Conservation (phyloP, 345 rosid species). For the Salix caprea region DNA sequence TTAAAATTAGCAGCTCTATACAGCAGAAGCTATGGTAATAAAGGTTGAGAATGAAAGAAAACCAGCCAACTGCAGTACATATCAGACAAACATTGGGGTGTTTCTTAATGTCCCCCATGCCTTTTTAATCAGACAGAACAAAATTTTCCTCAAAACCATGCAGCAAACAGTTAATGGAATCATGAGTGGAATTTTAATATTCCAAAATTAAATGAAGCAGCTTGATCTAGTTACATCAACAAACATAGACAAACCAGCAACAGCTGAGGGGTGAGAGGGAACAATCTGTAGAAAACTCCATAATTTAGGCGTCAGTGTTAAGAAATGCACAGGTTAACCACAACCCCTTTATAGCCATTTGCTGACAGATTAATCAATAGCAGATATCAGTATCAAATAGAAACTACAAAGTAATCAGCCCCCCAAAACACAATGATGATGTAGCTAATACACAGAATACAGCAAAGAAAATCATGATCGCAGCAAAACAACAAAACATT, state of each 20-base stretch:
- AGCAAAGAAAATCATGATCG: not conserved
- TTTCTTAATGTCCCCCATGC: not conserved
- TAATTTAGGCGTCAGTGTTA: not conserved
- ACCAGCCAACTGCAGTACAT: not conserved
- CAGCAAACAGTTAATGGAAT: not conserved
- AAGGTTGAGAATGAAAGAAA: not conserved
- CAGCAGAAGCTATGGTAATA: too few relatives aligned
- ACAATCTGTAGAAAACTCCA: not conserved
- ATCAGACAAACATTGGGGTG: not conserved
- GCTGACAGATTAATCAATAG: not conserved
- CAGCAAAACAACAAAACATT: not conserved
- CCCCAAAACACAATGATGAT: not conserved
- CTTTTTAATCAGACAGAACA: too few relatives aligned
- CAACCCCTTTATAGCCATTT: not conserved
- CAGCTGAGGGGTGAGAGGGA: not conserved
- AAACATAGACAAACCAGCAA: conserved; percentile 1
- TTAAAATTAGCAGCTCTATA: too few relatives aligned
- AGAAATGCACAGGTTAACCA: too few relatives aligned
- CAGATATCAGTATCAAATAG: not conserved
- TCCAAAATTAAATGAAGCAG: not conserved
- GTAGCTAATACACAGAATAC: not conserved
- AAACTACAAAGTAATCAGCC: not conserved
- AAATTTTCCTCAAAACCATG: not conserved
- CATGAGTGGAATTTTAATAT: not conserved
- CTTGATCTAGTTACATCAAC: not conserved